Base-by-base conservation (phyloP, 257 asterid species). In the Petrea volubilis region DNA sequence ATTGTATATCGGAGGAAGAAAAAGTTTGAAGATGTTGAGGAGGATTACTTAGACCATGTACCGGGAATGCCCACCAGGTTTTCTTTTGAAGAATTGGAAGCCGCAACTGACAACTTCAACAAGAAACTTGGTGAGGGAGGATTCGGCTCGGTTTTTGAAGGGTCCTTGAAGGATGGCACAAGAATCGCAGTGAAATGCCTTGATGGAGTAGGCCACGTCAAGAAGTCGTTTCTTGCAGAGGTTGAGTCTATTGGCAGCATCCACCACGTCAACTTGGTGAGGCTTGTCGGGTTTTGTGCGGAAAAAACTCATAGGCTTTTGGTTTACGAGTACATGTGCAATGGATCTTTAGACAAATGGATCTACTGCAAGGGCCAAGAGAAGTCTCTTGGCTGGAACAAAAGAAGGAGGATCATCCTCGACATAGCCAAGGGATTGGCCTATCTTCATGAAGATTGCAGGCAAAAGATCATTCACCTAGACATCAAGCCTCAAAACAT, bases 391-490 rank as follows among this genome's bases (percentile, higher is more conserved):
- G 64, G 41, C 1, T 80, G 81, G 79, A 67, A 28, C 21, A 0
- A 5, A 7, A 46, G 77, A 24, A 56, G 60, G 31, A 76, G 24
- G 44, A 72, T 76, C 31, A 72, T 80, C 25, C 68, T 67, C 9
- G 79, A 76, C 8, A 51, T 76, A 21, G 81, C 77, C 24, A 76
- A 72, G 17, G 81, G 84, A 1, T 68, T 76, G 40, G 36, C 78
- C 55, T 80, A 80, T 70, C 80, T 80, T 41, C 84, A 80, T 33
- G 79, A 80, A 67, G 84, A 80, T 2, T 80, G 84, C 56, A 52
- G 76, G 51, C 76, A 75, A 36, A 80, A 67, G 41, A 80, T 80
- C 14, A 65, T 80, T 46, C 84, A 80, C 74, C 24, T 80, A 18
- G 81, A 80, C 76, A 75, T 75, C 46, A 74, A 74, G 58, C 77